Percentiles rank a stretch among this genome's conserved stretches.
phyloP scores from a whole-genome alignment of 2,329 filamentous ascomycete genomes.

The Paraphaeosphaeria minitans region DNA sequence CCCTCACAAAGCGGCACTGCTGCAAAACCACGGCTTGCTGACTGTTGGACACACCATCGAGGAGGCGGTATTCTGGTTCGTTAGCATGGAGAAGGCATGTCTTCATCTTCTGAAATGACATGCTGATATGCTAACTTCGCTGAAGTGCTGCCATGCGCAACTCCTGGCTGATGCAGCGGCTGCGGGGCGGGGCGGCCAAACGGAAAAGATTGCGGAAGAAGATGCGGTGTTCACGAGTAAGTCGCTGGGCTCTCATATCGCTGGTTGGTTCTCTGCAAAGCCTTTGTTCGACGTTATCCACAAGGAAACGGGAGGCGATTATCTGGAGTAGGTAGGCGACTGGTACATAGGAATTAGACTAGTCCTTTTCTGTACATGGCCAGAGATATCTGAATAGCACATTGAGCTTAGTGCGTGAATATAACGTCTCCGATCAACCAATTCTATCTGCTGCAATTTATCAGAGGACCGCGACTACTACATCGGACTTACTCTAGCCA shows the following conservation, averaged over 20 bases:
- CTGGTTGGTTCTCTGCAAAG: slow-evolving; percentile 74
- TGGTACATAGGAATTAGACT: too few relatives aligned
- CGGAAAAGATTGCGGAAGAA: slow-evolving; percentile 69
- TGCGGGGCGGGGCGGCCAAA: slow-evolving; percentile 65
- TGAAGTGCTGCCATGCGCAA: slow-evolving; percentile 60
- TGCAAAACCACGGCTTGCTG: slow-evolving; percentile 61
- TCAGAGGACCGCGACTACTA: too few relatives aligned
- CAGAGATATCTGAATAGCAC: too few relatives aligned
- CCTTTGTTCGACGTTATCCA: slow-evolving; percentile 73
- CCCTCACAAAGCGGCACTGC: slow-evolving; percentile 56
- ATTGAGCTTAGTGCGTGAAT: too few relatives aligned
- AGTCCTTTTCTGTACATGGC: too few relatives aligned
- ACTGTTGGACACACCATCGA: slow-evolving; percentile 58
- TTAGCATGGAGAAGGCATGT: slow-evolving; percentile 59
- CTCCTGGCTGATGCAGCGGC: slow-evolving; percentile 61
- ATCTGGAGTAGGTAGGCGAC: slow-evolving; percentile 51
- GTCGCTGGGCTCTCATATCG: slow-evolving; percentile 63
- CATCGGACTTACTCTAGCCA: too few relatives aligned
- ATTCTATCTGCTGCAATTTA: too few relatives aligned
- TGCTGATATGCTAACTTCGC: too few relatives aligned
- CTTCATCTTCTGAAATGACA: too few relatives aligned
- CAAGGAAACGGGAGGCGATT: slow-evolving; percentile 63
- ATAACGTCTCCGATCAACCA: too few relatives aligned
- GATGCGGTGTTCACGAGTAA: slow-evolving; percentile 72
- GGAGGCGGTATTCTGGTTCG: slow-evolving; percentile 60